A percentile compares a stretch with the other conserved stretches of the same genome.
phyloP scores from a whole-genome alignment of 2,329 filamentous ascomycete genomes.

The Aureobasidium melanogenum region DNA sequence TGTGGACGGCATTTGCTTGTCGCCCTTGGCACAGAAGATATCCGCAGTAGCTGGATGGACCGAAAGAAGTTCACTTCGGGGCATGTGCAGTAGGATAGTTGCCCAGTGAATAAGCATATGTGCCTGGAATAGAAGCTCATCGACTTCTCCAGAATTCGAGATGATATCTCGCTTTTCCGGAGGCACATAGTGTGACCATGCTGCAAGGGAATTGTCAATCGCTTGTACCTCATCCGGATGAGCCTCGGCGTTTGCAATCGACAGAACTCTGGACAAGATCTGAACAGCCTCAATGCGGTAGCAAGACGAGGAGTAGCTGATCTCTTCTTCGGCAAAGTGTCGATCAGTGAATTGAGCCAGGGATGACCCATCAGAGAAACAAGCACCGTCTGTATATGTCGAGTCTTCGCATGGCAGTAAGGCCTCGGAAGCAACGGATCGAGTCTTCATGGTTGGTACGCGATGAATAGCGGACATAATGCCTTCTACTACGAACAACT shows the following conservation, averaged over 20 bases:
- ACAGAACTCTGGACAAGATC: constrained; percentile 68
- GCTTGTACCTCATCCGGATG: constrained; percentile 39
- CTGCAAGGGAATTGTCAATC: constrained; percentile 55
- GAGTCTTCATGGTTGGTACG: constrained; percentile 59
- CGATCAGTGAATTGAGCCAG: constrained; percentile 68
- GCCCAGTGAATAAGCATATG: constrained; percentile 63
- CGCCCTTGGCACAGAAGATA: constrained; percentile 32
- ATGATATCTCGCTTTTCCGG: constrained; percentile 63
- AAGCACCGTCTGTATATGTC: constrained; percentile 45
- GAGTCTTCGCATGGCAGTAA: constrained; percentile 73
- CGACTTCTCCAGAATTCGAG: constrained; percentile 60
- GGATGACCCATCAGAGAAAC: constrained; percentile 49
- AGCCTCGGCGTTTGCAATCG: constrained; percentile 27
- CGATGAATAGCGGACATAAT: constrained; percentile 75
- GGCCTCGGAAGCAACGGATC: constrained; percentile 58
- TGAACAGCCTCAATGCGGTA: constrained; percentile 76
- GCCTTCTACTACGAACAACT: constrained; percentile 66
- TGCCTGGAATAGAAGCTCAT: constrained; percentile 88
- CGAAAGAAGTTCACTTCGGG: constrained; percentile 62
- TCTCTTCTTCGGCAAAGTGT: constrained; percentile 61
- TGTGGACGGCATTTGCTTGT: constrained; percentile 44
- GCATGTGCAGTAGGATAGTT: constrained; percentile 69
- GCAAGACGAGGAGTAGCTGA: constrained; percentile 71
- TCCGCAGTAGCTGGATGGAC: constrained; percentile 46
- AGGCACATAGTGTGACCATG: constrained; percentile 76